Base-by-base conservation (phyloP, 202 grass and related monocot species). In the Schoenoplectus tabernaemontani region DNA sequence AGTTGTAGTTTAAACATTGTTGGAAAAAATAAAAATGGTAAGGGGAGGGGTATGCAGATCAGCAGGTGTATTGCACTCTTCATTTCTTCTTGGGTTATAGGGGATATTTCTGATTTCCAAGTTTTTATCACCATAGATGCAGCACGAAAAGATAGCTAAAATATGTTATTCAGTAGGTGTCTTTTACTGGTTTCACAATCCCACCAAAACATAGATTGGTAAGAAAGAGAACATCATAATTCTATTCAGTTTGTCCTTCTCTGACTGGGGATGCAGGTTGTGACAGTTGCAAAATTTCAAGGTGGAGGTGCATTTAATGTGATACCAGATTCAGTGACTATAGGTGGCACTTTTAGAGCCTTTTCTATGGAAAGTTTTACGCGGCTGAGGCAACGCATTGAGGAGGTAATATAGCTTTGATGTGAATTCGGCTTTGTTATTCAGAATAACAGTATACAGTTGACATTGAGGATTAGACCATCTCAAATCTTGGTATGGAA, bases 271-370 rank as follows among this genome's bases (percentile, higher is more conserved):
- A 79, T 23, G 33, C 13, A 96, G 93, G 93, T 96, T 48, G 88
- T 96, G 68, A 92, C 93, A 76, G 88, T 96, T 63, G 90, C 87
- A 47, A 92, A 96, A 71, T 96, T 96, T 87, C 93, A 92, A 90
- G 93, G 93, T 80, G 93, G 93, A 67, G 88, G 84, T 38, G 90
- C 90, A 85, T 96, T 90, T 87, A 96, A 96, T 85, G 93, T 96
- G n/a, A 96, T 96, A 72, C 93, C 93, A 42, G 88, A 96, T 92
- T 96, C 90, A 4, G 93, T 96, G 42, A 88, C 90, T 33, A 90
- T 96, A 77, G 90, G 90, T 51, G 93, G 93, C 47, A 96, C 93
- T 72, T 96, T 96, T 87, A 86, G 93, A 66, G 90, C 93, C 30
- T 92, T 96, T 67, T 72, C 89, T 26, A 90, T 90, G 54, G 87